These are phyloP conservation scores for Penicillium vulpinum DNA, from an alignment of 2,329 filamentous ascomycete species.

Conservation along the genomic window DNA sequence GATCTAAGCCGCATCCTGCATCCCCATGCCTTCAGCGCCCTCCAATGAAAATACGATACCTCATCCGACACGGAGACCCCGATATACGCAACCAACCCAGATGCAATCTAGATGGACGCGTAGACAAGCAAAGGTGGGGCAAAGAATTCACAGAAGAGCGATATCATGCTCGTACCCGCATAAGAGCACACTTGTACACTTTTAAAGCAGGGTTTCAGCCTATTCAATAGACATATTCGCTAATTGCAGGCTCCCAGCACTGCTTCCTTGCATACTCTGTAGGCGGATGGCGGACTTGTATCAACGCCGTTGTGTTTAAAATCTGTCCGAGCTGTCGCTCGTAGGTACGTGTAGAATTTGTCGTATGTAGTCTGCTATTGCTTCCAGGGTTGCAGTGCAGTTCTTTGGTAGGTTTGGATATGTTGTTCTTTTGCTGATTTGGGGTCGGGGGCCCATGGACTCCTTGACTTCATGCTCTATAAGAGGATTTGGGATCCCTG, in stretches of 20 bases:
- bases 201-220: neutral
- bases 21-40: no score
- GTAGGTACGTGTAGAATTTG: neutral
- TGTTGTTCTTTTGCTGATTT: neutral
- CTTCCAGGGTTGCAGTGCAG: neutral
- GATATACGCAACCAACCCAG: neutral
- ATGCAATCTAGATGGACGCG: neutral
- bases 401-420: neutral
- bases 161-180: neutral
- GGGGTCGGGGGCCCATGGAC: neutral
- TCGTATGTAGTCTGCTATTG: neutral
- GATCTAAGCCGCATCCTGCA: neutral
- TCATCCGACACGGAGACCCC: conserved; percentile 2
- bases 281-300: neutral
- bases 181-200: neutral
- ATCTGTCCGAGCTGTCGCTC: neutral
- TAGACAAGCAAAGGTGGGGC: neutral
- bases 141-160: neutral
- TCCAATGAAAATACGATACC: neutral
- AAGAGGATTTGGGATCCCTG: neutral
- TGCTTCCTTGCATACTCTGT: conserved; percentile 6
- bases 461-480: neutral
- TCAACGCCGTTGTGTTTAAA: conserved; percentile 1
- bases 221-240: neutral
- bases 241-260: neutral